phyloP scores from a whole-genome alignment of 306 rosid genomes.

The Quercus mongolica region DNA sequence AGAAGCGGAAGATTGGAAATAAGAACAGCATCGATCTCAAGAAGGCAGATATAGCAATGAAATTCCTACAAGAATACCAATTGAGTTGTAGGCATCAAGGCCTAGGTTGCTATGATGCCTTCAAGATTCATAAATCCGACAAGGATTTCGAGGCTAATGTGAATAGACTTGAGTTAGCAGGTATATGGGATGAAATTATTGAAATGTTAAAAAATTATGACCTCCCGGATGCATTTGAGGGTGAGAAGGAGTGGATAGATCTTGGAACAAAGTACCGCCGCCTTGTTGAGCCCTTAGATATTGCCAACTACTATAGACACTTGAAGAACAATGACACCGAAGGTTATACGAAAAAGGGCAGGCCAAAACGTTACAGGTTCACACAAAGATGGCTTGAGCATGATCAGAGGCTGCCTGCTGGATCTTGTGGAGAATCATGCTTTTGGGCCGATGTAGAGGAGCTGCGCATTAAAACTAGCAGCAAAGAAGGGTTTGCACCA shows the following conservation, averaged over 20 bases:
- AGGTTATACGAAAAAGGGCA: constrained; percentile 42
- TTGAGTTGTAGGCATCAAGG: background rate
- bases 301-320: constrained; percentile 81
- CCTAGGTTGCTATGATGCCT: constrained; percentile 58
- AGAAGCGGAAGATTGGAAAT: constrained; percentile 41
- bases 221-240: constrained; percentile 85
- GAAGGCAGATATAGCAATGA: constrained; percentile 16
- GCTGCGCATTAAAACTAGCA: constrained; percentile 25
- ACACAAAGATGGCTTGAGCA: constrained; percentile 74
- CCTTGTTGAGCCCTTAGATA: constrained; percentile 74
- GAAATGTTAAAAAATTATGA: constrained; percentile 61
- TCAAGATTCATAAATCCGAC: constrained; percentile 47
- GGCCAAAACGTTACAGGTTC: constrained; percentile 67
- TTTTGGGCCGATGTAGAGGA: constrained; percentile 89
- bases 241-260: constrained; percentile 29
- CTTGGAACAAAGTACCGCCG: constrained; percentile 53
- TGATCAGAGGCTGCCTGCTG: background rate
- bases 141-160: constrained; percentile 73
- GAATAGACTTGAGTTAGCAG: constrained; percentile 58
- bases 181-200: constrained; percentile 69
- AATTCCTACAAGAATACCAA: background rate
- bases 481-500: background rate
- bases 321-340: constrained; percentile 55
- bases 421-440: constrained; percentile 43
- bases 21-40: constrained; percentile 6